Base-by-base conservation (phyloP, 345 rosid genomes). In the Camelina sativa region DNA sequence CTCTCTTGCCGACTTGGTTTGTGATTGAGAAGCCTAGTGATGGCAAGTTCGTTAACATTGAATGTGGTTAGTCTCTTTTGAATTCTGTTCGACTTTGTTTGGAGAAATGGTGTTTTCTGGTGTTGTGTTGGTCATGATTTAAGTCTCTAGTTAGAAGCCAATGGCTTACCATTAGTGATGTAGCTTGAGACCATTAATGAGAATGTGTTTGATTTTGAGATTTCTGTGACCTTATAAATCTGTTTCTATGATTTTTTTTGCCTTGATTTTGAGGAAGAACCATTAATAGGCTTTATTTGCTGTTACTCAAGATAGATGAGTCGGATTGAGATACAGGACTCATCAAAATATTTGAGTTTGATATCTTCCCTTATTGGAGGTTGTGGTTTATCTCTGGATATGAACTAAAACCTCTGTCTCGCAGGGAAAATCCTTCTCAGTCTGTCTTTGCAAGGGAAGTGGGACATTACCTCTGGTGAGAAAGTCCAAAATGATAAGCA, bases 1-100 rank as follows among this genome's bases (percentile, higher is more conserved):
- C 83, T 63, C 52, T 89, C 87, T 87, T 86, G 11, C 95, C 98
- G 0, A 88, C 95, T 63, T 91, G 97, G 98, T 85, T 89, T 55
- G 59, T 87, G 8, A 74, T 91, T 48, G 82, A 82, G 53, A 82
- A 73, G 23, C 85, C 83, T 22, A 82, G 54, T 62, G 63, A 82
- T 41, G 86, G 86, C 48, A 88, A 82, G 60, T 80, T 80, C 65
- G 69, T 80, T 37, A 76, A 82, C 57, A 67, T 76, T 74, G 85
- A 88, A 68, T 80, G 81, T 61, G 97, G 97, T 89, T 67, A 80
- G 88, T 82, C 22, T 68, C 40, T 51, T 7, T 8, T 28, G 30
- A 28, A 51, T 51, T 51, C 1, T 51, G 12, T 54, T 25, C 35
- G 6, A 25, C 35, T 54, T 54, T 13, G 20, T 16, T 50, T 22